Conservation (phyloP, 257 asterid genomes). For the Asclepias syriaca region DNA sequence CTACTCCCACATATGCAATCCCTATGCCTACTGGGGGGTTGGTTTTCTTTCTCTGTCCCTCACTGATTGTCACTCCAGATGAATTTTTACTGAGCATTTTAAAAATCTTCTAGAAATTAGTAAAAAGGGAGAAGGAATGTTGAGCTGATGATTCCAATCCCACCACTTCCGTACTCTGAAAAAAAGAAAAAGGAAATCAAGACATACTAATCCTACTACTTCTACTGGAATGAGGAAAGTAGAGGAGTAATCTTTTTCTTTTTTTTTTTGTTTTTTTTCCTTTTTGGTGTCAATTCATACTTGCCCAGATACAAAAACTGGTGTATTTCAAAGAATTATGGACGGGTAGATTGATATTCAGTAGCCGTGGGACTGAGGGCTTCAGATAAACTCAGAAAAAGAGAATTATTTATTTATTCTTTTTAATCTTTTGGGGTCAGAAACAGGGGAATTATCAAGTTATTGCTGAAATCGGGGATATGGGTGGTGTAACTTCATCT, state of each 20-base stretch:
- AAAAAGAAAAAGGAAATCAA: neutral
- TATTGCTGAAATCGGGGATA: conserved; percentile 13
- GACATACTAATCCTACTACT: neutral
- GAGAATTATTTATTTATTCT: conserved; percentile 17
- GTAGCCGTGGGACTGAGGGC: neutral
- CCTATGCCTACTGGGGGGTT: neutral
- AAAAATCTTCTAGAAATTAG: conserved; percentile 4
- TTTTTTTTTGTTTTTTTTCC: neutral
- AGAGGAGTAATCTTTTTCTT: neutral
- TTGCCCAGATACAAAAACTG: neutral
- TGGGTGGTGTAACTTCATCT: conserved; percentile 99
- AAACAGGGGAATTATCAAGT: neutral
- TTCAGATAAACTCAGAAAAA: neutral
- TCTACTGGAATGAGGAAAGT: too few species aligned
- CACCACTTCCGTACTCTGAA: conserved; percentile 1
- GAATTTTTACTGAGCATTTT: neutral
- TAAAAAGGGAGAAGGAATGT: neutral
- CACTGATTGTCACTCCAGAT: neutral
- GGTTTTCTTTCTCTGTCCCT: neutral
- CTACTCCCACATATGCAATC: neutral
- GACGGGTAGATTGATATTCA: neutral
- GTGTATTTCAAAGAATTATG: neutral
- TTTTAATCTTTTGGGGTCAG: neutral
- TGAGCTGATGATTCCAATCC: conserved; percentile 4
- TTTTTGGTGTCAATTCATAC: neutral